Conservation (phyloP, 441 rosid species). For the Erysimum cheiri region DNA sequence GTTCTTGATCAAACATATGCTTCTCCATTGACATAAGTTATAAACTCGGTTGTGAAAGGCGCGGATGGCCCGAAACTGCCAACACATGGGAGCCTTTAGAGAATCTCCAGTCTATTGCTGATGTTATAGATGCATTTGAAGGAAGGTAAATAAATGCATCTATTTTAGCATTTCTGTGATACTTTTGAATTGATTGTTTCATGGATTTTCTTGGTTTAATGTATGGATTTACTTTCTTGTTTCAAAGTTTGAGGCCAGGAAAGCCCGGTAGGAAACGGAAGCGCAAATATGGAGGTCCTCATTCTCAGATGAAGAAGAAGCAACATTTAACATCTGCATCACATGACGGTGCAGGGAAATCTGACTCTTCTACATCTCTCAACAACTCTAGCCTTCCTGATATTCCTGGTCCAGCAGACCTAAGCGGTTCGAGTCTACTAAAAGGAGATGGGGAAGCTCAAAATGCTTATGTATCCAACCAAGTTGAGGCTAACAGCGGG, state of each 20-base stretch:
- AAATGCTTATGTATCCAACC: slow-evolving; percentile 45
- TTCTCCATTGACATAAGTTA: slow-evolving; percentile 35
- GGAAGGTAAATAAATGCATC: slow-evolving; percentile 67
- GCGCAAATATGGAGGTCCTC: slow-evolving; percentile 70
- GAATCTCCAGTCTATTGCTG: slow-evolving; percentile 89
- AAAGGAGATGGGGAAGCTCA: slow-evolving; percentile 49
- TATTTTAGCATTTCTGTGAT: not conserved
- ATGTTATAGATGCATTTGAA: slow-evolving; percentile 93
- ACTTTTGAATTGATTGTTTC: not conserved
- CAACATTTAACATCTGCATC: slow-evolving; percentile 51
- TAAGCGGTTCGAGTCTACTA: slow-evolving; percentile 45
- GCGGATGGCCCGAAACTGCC: slow-evolving; percentile 96
- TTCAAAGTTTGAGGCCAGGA: slow-evolving; percentile 71
- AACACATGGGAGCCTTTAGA: slow-evolving; percentile 99
- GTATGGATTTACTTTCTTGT: slow-evolving; percentile 31
- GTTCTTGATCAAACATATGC: slow-evolving; percentile 17
- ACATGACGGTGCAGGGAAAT: slow-evolving; percentile 50
- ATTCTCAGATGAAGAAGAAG: slow-evolving; percentile 75
- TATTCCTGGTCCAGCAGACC: slow-evolving; percentile 42
- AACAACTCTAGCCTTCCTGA: slow-evolving; percentile 47
- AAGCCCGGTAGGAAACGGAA: slow-evolving; percentile 87
- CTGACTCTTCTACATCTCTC: slow-evolving; percentile 49
- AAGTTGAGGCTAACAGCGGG: slow-evolving; percentile 53
- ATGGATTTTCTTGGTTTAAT: not conserved
- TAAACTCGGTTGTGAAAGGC: slow-evolving; percentile 63